Evolutionary conservation across 306 rosid species (phyloP), one percentile per base, ranked within the genome.

Genomic region (Vigna mungo): DNA sequence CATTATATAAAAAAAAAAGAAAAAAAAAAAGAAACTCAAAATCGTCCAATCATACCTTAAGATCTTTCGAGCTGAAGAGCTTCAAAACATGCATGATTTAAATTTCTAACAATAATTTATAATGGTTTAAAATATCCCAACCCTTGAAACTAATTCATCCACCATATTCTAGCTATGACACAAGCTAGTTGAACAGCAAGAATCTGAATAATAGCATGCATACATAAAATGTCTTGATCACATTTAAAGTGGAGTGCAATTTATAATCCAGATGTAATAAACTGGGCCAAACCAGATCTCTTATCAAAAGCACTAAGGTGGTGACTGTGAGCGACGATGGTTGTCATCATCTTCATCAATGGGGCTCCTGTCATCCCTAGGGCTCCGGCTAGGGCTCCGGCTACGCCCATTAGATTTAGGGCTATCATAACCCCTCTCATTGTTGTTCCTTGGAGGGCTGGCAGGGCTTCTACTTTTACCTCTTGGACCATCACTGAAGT

Each of bases 341-440:
- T 82, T 84, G 61, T 81, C 90, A 48, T 90, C 90, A 14, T 85
- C 90, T 1, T 89, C 87, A 0, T 85, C 85, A 20, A 82, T 36
- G 41, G 97, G 96, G 83, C 95, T 92, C 83, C 86, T 79, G 43
- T 88, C 91, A 34, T 85, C 91, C 79, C 86, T 81, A 17, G 90
- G 89, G 64, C 91, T 89, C 1, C 66, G 82, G 41, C 87, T 75
- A 1, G 52, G 73, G 54, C 87, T 84, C 13, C 47, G 83, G 79
- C 80, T 75, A 5, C 73, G 81, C 0, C 91, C 93, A 69, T 88
- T 87, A 6, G 69, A 63, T 76, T 83, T 87, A 2, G 87, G 91
- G 80, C 88, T 88, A 9, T 55, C 83, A 60, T 77, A 54, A 61
- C 68, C 68, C 43, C 80, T 16, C 5, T 48, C 77, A 20, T 73